Conservation (phyloP, 441 rosid species). For the Hypseocharis bilobata region DNA sequence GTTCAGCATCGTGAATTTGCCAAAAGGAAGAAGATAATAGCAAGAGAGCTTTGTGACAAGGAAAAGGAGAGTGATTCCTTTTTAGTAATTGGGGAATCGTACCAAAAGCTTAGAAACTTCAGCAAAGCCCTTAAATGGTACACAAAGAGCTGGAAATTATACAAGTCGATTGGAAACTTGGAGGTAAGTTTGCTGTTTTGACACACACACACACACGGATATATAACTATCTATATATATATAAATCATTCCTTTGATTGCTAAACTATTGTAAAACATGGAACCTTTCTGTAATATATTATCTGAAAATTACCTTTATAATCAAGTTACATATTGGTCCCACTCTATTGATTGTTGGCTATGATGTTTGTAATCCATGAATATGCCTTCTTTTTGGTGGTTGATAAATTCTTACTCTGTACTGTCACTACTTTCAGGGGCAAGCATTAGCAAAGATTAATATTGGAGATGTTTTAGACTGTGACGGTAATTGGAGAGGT, state of each 20-base stretch:
- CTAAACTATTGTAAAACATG: neutral
- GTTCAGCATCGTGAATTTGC: constrained; percentile 71
- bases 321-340: constrained; percentile 9
- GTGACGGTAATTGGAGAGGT: constrained; percentile 55
- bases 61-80: constrained; percentile 71
- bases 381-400: neutral
- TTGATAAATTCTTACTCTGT: constrained; percentile 19
- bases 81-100: constrained; percentile 77
- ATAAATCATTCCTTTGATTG: too few species aligned
- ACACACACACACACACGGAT: too few species aligned
- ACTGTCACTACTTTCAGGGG: constrained; percentile 50
- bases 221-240: too few species aligned
- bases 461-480: constrained; percentile 74
- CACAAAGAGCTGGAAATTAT: constrained; percentile 55
- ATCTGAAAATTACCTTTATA: constrained; percentile 1
- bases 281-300: neutral
- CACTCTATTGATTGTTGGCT: constrained; percentile 13
- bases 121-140: constrained; percentile 72
- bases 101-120: constrained; percentile 71
- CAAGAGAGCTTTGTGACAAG: constrained; percentile 66
- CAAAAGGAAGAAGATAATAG: constrained; percentile 63
- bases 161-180: constrained; percentile 59
- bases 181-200: constrained; percentile 62
- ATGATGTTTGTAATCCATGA: neutral
- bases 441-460: constrained; percentile 75